Evolutionary conservation across 805 yeast species (phyloP).

Genomic region (Monosporozyma unispora): DNA sequence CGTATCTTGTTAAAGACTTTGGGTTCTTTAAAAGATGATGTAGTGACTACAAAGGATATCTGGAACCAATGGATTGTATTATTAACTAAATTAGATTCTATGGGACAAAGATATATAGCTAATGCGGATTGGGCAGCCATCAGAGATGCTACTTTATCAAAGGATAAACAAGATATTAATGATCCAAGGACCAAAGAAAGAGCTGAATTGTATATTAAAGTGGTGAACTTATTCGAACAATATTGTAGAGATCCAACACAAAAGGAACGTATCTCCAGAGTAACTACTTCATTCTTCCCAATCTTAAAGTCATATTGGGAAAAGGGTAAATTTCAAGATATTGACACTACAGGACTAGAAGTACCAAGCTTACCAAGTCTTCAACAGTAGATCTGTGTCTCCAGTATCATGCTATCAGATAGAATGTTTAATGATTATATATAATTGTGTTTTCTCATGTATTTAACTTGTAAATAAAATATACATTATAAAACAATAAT

Average conservation of each 20-base stretch:
- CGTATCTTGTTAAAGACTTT: conserved; percentile 61
- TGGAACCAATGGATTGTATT: conserved; percentile 45
- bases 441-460: neutral
- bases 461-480: neutral
- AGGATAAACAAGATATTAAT: conserved; percentile 7
- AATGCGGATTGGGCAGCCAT: conserved; percentile 76
- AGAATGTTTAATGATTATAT: neutral
- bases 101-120: conserved; percentile 52
- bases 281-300: neutral
- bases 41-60: conserved; percentile 43
- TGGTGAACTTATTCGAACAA: conserved; percentile 37
- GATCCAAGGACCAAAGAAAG: conserved; percentile 29
- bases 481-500: neutral
- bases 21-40: conserved; percentile 40
- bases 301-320: neutral
- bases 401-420: too few relatives aligned
- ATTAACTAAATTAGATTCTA: conserved; percentile 37
- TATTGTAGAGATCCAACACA: conserved; percentile 35
- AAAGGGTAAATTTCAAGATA: conserved; percentile 4
- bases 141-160: conserved; percentile 53
- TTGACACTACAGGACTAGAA: neutral
- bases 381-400: neutral
- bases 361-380: neutral
- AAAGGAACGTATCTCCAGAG: conserved; percentile 14
- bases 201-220: conserved; percentile 39